Percentiles rank a stretch among this genome's conserved stretches.
Evolutionary conservation across 2,329 filamentous ascomycete genomes (phyloP).

Genomic region (Fusarium floridanum): DNA sequence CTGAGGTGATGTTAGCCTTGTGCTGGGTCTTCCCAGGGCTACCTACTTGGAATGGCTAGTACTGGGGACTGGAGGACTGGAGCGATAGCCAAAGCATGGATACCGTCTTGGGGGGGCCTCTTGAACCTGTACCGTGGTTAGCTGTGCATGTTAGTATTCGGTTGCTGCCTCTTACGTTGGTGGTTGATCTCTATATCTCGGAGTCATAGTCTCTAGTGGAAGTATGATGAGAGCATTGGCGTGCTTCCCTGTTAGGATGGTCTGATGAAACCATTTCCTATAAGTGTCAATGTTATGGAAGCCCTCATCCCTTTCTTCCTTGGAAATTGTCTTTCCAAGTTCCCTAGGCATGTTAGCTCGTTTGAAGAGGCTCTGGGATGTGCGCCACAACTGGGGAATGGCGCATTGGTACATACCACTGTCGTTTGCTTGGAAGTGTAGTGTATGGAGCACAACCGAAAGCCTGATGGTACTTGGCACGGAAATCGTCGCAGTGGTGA

Average conservation of each 20-base stretch:
- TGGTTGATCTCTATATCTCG: neutral
- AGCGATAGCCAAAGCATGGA: neutral
- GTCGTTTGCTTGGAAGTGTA: neutral
- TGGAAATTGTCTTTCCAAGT: neutral
- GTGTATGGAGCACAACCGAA: neutral
- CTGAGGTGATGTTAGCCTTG: no score
- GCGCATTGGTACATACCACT: neutral
- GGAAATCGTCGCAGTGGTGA: neutral
- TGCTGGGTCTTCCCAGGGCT: no score
- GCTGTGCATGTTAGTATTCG: neutral
- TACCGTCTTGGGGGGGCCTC: neutral
- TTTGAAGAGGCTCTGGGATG: neutral
- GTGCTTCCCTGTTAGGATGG: neutral
- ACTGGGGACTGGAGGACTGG: neutral
- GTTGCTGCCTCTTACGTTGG: neutral
- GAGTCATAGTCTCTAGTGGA: neutral
- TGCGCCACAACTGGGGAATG: neutral
- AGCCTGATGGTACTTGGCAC: neutral
- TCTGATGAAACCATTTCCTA: neutral
- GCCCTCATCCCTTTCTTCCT: neutral
- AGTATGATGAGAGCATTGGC: neutral
- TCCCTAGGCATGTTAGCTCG: neutral
- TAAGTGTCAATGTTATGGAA: neutral
- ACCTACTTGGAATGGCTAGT: neutral
- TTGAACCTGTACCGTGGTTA: neutral